These are phyloP conservation scores for Pelargonium australe DNA, from an alignment of 441 rosid genomes.

Conservation along the genomic window DNA sequence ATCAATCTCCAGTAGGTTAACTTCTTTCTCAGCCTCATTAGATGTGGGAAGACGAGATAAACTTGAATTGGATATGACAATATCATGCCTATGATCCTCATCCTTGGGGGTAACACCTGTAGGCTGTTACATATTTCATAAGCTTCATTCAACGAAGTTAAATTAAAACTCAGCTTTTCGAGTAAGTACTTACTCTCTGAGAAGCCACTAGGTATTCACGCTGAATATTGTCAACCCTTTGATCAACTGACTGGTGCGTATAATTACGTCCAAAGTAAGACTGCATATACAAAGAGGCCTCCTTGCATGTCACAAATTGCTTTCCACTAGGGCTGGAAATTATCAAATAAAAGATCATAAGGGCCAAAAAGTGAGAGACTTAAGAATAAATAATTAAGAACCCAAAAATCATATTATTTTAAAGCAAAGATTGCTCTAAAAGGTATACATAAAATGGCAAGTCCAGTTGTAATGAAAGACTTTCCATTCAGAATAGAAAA, in stretches of 20 bases:
- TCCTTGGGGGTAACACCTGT: slow-evolving; percentile 27
- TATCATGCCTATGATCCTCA: slow-evolving; percentile 27
- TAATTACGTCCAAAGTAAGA: slow-evolving; percentile 33
- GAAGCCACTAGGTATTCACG: slow-evolving; percentile 27
- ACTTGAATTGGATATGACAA: slow-evolving; percentile 15
- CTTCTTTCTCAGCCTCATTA: slow-evolving; percentile 31
- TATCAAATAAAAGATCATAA: slow-evolving; percentile 11
- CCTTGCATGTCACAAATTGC: slow-evolving; percentile 64
- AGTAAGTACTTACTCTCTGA: slow-evolving; percentile 34
- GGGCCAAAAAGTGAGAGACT: not conserved
- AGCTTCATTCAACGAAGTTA: slow-evolving; percentile 15
- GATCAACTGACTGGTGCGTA: slow-evolving; percentile 19
- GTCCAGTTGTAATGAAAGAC: too few species aligned
- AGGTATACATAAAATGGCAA: too few species aligned
- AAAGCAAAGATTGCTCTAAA: not conserved
- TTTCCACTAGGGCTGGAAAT: slow-evolving; percentile 55
- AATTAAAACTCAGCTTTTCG: not conserved
- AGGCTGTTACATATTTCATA: slow-evolving; percentile 30
- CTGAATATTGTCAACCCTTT: slow-evolving; percentile 22
- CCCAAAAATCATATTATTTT: too few species aligned
- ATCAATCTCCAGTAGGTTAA: slow-evolving; percentile 31
- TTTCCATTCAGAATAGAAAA: too few species aligned
- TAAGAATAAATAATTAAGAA: too few species aligned
- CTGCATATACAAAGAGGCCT: slow-evolving; percentile 51
- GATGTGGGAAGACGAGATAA: slow-evolving; percentile 4